Conservation (phyloP, 2,329 filamentous ascomycete species). For the Rutstroemia sp. region DNA sequence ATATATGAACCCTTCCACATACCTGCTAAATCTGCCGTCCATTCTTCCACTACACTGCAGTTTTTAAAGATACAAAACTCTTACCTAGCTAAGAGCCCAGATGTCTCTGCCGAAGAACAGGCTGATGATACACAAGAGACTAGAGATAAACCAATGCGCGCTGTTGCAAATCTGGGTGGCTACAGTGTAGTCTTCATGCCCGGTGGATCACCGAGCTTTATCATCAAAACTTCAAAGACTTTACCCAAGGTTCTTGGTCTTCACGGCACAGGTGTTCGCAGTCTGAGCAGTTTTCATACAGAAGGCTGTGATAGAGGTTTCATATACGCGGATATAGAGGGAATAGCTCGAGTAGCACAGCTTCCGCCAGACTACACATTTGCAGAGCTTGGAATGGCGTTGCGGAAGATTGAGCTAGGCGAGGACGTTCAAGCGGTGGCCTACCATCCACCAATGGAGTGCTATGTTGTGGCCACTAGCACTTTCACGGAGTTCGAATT, state of each 20-base stretch:
- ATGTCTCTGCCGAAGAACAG: conserved; percentile 40
- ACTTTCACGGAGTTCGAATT: conserved; percentile 66
- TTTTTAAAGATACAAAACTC: conserved; percentile 72
- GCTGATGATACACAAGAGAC: conserved; percentile 40
- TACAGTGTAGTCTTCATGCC: conserved; percentile 79
- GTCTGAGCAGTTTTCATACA: conserved; percentile 70
- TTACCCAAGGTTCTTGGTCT: conserved; percentile 68
- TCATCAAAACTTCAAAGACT: conserved; percentile 76
- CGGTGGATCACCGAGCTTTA: conserved; percentile 70
- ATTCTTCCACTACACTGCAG: conserved; percentile 43
- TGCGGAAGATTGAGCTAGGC: conserved; percentile 63
- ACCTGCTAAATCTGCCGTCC: conserved; percentile 21
- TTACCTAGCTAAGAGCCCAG: conserved; percentile 51
- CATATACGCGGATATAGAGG: conserved; percentile 68
- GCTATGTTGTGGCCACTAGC: conserved; percentile 72
- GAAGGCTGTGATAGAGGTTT: conserved; percentile 74
- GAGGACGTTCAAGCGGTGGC: conserved; percentile 65
- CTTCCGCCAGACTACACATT: conserved; percentile 62
- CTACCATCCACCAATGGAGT: conserved; percentile 67
- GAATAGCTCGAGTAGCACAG: conserved; percentile 67
- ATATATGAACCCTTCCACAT: conserved; percentile 75
- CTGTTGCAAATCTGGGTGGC: conserved; percentile 57
- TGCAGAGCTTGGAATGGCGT: conserved; percentile 66
- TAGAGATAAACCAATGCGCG: conserved; percentile 37
- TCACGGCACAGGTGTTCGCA: conserved; percentile 58